Evolutionary conservation across 1,139 yeast genomes (phyloP).

Genomic region (Magnusiomyces sp.): DNA sequence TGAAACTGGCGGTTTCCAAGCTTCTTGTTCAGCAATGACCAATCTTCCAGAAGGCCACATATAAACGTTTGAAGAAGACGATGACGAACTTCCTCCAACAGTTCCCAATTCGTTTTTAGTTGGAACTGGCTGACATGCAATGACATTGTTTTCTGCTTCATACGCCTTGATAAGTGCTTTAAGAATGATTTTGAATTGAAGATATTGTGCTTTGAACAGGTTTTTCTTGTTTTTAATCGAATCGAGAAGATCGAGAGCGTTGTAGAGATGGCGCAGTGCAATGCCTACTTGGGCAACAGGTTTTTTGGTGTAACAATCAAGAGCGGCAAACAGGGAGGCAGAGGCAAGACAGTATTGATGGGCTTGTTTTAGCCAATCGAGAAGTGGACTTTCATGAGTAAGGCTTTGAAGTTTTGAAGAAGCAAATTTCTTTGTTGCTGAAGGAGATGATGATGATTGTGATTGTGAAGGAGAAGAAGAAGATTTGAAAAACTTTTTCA

Average conservation of each 20-base stretch:
- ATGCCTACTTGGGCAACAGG: slow-evolving; percentile 27
- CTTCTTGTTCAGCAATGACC: slow-evolving; percentile 22
- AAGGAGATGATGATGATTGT: too few relatives aligned
- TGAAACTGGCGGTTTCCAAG: slow-evolving; percentile 29
- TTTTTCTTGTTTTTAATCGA: too few relatives aligned
- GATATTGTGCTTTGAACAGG: too few relatives aligned
- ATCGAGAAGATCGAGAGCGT: too few relatives aligned
- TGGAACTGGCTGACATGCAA: background rate
- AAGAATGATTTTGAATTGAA: background rate
- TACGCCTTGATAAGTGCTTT: background rate
- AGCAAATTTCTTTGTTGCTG: too few relatives aligned
- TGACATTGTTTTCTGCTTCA: background rate
- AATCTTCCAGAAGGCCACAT: slow-evolving; percentile 33
- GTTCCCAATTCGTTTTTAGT: background rate
- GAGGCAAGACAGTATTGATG: slow-evolving; percentile 25
- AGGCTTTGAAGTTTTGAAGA: too few relatives aligned
- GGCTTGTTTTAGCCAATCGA: slow-evolving; percentile 26
- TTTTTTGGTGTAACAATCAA: slow-evolving; percentile 25
- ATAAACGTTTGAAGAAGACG: slow-evolving; percentile 11
- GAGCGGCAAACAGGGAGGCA: slow-evolving; percentile 27
- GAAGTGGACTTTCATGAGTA: slow-evolving; percentile 12
- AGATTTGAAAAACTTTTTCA: too few relatives aligned
- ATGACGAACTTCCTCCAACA: slow-evolving; percentile 8
- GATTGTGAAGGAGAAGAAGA: too few relatives aligned
- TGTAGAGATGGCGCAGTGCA: slow-evolving; percentile 25